Conservation (phyloP, 2,329 filamentous ascomycete genomes). For the Magnaporthiopsis poae region DNA sequence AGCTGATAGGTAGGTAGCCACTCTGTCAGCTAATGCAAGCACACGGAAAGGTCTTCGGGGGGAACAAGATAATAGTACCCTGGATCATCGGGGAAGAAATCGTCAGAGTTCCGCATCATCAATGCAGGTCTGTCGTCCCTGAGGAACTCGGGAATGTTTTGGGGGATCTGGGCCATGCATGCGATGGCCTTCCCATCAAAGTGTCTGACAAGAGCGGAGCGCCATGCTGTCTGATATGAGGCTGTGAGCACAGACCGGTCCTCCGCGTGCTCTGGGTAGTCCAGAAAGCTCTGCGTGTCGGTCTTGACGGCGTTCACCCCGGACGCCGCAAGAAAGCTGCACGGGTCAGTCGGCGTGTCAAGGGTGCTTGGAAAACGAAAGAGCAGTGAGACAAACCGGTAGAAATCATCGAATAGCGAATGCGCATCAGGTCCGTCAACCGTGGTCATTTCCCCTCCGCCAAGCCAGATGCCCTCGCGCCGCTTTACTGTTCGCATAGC, state of each 20-base stretch:
- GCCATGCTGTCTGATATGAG: constrained; percentile 80
- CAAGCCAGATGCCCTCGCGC: constrained; percentile 37
- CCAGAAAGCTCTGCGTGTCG: constrained; percentile 83
- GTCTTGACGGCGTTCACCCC: constrained; percentile 86
- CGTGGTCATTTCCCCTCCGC: constrained; percentile 58
- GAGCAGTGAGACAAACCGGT: constrained; percentile 28
- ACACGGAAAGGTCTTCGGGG: background rate
- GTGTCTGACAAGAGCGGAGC: constrained; percentile 62
- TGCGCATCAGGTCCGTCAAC: constrained; percentile 64
- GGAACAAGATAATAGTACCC: constrained; percentile 22
- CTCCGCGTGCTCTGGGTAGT: constrained; percentile 59
- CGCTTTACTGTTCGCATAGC: constrained; percentile 56
- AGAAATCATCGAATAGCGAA: constrained; percentile 84
- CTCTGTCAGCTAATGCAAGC: background rate
- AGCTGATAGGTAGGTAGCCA: constrained; percentile 23
- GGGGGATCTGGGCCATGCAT: constrained; percentile 88
- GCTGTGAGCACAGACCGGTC: constrained; percentile 62
- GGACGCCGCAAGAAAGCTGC: constrained; percentile 56
- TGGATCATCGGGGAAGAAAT: constrained; percentile 79
- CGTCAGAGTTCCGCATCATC: constrained; percentile 74
- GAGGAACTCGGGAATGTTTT: constrained; percentile 76
- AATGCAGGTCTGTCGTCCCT: constrained; percentile 36
- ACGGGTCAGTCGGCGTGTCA: background rate
- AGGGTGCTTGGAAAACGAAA: background rate
- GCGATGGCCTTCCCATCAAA: constrained; percentile 73